Base-by-base conservation (phyloP, 2,329 filamentous ascomycete species). In the Phaeosphaeria sp. region DNA sequence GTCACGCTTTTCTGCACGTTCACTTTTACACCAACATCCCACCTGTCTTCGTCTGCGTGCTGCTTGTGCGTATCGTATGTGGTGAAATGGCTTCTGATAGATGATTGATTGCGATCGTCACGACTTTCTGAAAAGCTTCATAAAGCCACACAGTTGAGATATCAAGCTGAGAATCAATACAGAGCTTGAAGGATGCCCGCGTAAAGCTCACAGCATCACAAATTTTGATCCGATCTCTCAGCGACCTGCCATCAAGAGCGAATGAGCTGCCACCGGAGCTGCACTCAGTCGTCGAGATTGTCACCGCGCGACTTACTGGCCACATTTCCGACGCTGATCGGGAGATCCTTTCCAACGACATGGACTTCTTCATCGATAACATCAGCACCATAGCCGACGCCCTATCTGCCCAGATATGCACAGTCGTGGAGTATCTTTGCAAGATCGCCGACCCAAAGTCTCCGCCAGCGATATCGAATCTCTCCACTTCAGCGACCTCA, bases 211-310 rank as follows among this genome's bases (percentile, higher is more conserved):
- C 76, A 13, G 74, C 74, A 52, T 65, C 67, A 15, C 64, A 72
- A 20, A 63, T 80, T 11, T 65, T 81, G 39, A 69, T 71, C 36
- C 57, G 61, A n/a, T 71, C 75, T 13, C 65, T 82, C 5, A 59
- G 70, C 3, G 60, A 65, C n/a, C 62, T 80, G 6, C 69, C 75
- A 2, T 75, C 73, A 15, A 67, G 68, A 33, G 67, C 67, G n/a
- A 61, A 70, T 43, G 69, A 74, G 6, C 66, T 82, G n/a, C 76
- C 78, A 17, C 71, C 71, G 9, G 79, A 81, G 65, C 68, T 83
- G 1, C 77, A 78, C 62, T 69, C 80, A 49, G 67, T 78, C 5
- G 78, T 80, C 27, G 77, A 79, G n/a, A 71, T 81, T 8, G 67
- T 79, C 5, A 73, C 74, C 11, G 79, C 81, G 0, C 72, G 75